A percentile compares a stretch with the other conserved stretches of the same genome.
phyloP scores from a whole-genome alignment of 495 filamentous ascomycete genomes.

The Hypoxylon trugodes region DNA sequence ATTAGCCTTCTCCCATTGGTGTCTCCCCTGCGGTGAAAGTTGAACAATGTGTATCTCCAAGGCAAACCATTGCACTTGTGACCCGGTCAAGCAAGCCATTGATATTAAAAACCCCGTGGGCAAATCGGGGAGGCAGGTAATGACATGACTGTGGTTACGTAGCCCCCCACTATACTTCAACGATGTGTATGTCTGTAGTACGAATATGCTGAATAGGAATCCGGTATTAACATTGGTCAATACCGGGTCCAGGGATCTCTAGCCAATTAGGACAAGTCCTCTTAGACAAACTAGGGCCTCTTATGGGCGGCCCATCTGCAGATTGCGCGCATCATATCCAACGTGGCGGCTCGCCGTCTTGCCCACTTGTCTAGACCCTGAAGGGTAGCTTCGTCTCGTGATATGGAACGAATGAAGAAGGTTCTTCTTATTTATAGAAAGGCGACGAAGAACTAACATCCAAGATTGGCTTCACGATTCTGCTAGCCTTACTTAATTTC shows the following conservation, averaged over 20 bases:
- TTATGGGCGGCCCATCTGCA: conserved; percentile 26
- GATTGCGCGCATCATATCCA: conserved; percentile 38
- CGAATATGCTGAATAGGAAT: conserved; percentile 5
- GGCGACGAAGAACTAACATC: neutral
- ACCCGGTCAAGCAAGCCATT: conserved; percentile 11
- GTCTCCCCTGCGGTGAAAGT: conserved; percentile 26
- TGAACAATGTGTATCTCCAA: neutral
- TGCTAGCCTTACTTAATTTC: neutral
- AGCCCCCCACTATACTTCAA: too few relatives aligned
- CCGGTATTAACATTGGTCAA: conserved; percentile 6
- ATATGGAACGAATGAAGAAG: conserved; percentile 23
- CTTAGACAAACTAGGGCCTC: neutral
- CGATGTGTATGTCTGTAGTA: too few relatives aligned
- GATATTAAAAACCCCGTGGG: conserved; percentile 12
- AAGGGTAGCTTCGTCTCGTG: conserved; percentile 13
- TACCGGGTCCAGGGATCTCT: conserved; percentile 3
- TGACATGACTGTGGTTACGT: neutral
- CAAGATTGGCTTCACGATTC: conserved; percentile 19
- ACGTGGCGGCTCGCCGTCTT: conserved; percentile 26
- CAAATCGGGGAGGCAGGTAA: neutral
- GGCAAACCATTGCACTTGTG: neutral
- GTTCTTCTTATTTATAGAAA: conserved; percentile 20
- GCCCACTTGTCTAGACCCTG: conserved; percentile 10
- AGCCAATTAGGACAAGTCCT: conserved; percentile 13
- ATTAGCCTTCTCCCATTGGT: conserved; percentile 11